Evolutionary conservation across 306 rosid species (phyloP).

Genomic region (Fragaria nilgerrensis): DNA sequence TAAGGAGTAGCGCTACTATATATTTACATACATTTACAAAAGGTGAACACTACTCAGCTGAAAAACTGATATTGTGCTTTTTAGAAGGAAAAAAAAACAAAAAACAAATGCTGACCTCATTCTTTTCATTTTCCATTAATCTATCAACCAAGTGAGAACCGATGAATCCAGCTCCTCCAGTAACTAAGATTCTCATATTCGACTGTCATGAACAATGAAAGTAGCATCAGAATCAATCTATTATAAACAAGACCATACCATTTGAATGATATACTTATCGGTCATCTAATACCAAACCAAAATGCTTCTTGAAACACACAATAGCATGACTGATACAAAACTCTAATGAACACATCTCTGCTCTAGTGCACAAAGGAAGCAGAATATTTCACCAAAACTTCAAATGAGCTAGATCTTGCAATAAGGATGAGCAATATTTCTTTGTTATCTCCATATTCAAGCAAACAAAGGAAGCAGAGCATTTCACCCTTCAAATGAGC

Average conservation of each 20-base stretch:
- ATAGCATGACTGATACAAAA: background rate
- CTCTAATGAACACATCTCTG: background rate
- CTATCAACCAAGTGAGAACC: constrained; percentile 97
- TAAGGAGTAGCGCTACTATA: background rate
- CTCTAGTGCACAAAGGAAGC: background rate
- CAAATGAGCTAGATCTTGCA: background rate
- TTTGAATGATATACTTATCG: background rate
- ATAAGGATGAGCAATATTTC: background rate
- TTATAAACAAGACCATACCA: background rate
- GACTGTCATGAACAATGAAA: constrained; percentile 45
- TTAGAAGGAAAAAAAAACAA: background rate
- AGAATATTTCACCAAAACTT: background rate
- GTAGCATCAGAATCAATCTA: constrained; percentile 13
- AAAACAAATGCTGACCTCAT: constrained; percentile 55
- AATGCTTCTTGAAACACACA: background rate
- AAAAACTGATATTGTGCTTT: background rate
- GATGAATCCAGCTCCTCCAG: constrained; percentile 99
- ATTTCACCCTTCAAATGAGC: background rate
- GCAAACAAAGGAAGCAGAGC: background rate
- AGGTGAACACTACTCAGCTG: background rate
- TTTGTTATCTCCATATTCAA: background rate
- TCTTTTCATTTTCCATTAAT: constrained; percentile 92
- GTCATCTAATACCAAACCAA: constrained; percentile 1
- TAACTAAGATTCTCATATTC: constrained; percentile 88
- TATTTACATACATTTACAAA: background rate